Percentiles rank a stretch among this genome's conserved stretches.
phyloP scores from a whole-genome alignment of 805 yeast species.

The Candida qinlingensis region DNA sequence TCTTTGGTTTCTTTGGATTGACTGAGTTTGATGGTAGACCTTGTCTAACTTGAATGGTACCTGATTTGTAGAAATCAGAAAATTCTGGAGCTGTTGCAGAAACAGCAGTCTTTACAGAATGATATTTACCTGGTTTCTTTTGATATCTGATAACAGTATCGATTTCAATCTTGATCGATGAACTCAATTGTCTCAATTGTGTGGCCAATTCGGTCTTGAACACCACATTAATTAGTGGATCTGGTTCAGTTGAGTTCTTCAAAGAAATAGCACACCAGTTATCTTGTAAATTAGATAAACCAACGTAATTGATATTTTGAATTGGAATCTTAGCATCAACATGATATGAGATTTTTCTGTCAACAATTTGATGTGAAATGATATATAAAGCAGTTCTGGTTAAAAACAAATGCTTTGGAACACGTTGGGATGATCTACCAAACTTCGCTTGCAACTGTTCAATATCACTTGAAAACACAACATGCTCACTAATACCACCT shows the following conservation, averaged over 20 bases:
- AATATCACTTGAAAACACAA: constrained; percentile 77
- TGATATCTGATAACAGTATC: constrained; percentile 74
- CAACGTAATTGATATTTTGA: constrained; percentile 52
- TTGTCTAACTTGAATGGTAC: constrained; percentile 71
- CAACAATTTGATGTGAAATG: constrained; percentile 66
- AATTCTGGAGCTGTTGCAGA: constrained; percentile 59
- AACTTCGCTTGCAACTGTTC: constrained; percentile 80
- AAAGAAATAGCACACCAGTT: constrained; percentile 76
- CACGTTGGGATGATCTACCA: constrained; percentile 83
- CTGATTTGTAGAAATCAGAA: constrained; percentile 81
- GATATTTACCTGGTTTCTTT: constrained; percentile 83
- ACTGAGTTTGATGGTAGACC: constrained; percentile 72
- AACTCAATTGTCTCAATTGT: constrained; percentile 58
- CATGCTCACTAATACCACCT: constrained; percentile 61
- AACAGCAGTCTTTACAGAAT: constrained; percentile 62
- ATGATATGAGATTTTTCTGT: constrained; percentile 51
- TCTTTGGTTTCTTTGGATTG: constrained; percentile 73
- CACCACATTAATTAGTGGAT: constrained; percentile 69
- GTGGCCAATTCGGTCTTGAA: constrained; percentile 89
- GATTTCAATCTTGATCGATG: constrained; percentile 54
- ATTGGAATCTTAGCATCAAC: constrained; percentile 64
- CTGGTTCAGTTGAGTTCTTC: constrained; percentile 47
- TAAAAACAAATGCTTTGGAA: constrained; percentile 67
- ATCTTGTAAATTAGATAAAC: constrained; percentile 74
- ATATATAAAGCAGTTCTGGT: constrained; percentile 61